Conservation (phyloP, 345 rosid genomes). For the Cardamine chenopodiifolia region DNA sequence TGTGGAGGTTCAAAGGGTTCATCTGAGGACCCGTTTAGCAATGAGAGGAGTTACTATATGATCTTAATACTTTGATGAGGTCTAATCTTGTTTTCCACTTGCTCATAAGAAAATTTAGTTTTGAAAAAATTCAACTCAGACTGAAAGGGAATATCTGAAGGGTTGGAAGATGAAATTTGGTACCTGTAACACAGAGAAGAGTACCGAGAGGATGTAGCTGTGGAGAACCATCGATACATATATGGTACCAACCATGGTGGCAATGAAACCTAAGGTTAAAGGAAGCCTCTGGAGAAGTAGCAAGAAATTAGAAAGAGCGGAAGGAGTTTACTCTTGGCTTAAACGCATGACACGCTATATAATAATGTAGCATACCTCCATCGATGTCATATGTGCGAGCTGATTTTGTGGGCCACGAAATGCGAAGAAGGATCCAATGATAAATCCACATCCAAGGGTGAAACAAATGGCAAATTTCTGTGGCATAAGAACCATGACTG, state of each 20-base stretch:
- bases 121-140: not conserved
- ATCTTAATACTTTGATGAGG: constrained; percentile 1
- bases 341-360: not conserved
- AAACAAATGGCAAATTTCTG: constrained; percentile 95
- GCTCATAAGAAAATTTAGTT: not conserved
- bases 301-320: not conserved
- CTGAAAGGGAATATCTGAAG: not conserved
- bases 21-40: constrained; percentile 2
- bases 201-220: constrained; percentile 86
- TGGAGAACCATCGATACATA: constrained; percentile 95
- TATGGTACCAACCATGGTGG: constrained; percentile 86
- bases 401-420: constrained; percentile 86
- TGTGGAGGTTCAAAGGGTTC: not conserved
- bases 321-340: not conserved
- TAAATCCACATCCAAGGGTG: constrained; percentile 83
- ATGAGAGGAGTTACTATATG: not conserved
- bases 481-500: constrained; percentile 89
- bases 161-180: constrained; percentile 7
- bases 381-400: constrained; percentile 80
- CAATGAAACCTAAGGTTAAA: constrained; percentile 73
- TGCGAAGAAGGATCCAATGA: constrained; percentile 83
- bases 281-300: constrained; percentile 77
- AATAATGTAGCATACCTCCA: constrained; percentile 58
- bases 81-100: not conserved
- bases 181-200: constrained; percentile 93